Evolutionary conservation across 2,329 filamentous ascomycete genomes (phyloP).

Genomic region (Exophiala spinifera): DNA sequence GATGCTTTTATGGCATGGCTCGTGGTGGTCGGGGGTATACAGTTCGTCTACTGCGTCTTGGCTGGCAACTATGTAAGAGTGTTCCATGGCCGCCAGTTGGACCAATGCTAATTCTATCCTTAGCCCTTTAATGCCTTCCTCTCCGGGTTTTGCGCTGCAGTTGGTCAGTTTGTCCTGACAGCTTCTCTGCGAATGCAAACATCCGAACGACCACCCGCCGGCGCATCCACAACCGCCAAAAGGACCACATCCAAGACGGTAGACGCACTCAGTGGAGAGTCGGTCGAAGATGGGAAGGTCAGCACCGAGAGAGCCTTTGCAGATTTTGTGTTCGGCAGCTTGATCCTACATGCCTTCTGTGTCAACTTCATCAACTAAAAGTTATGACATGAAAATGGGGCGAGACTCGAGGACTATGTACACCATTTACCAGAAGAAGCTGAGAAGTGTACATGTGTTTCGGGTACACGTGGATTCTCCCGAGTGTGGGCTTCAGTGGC

Average conservation of each 20-base stretch:
- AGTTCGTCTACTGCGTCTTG: constrained; percentile 89
- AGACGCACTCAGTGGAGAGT: constrained; percentile 27
- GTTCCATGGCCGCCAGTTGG: background rate
- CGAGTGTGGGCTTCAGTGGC: too few species aligned
- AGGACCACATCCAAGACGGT: constrained; percentile 52
- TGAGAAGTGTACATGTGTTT: background rate
- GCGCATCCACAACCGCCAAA: constrained; percentile 51
- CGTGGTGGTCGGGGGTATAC: constrained; percentile 77
- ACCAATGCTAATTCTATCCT: constrained; percentile 2
- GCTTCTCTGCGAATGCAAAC: constrained; percentile 90
- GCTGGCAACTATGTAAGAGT: constrained; percentile 89
- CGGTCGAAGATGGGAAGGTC: constrained; percentile 34
- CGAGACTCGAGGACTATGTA: background rate
- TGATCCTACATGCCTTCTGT: constrained; percentile 98
- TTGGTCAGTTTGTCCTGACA: constrained; percentile 96
- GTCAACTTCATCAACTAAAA: constrained; percentile 96
- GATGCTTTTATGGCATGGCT: constrained; percentile 90
- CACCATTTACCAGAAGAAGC: background rate
- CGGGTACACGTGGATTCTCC: too few species aligned
- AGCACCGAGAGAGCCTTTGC: constrained; percentile 75
- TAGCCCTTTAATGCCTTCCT: constrained; percentile 99
- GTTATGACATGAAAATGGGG: background rate
- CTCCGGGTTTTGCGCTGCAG: constrained; percentile 87
- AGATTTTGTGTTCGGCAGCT: constrained; percentile 89
- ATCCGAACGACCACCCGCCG: constrained; percentile 46